Base-by-base conservation (phyloP, 768 basidiomycete genomes). In the Plicaturopsis crispa region DNA sequence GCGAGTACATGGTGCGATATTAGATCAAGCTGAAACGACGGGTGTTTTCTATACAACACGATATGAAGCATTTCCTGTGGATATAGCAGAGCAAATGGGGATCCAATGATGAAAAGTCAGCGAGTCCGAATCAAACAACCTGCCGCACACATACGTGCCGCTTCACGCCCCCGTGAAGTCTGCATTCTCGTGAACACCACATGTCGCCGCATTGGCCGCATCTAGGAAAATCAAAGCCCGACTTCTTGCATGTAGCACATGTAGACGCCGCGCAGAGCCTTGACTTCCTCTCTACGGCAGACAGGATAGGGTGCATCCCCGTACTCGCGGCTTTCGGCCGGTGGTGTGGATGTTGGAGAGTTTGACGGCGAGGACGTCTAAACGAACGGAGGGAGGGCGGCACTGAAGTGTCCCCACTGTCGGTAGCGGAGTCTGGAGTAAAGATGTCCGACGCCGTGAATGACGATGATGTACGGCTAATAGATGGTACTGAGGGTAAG, bases 161-260 rank as follows among this genome's bases (percentile, higher is more conserved):
- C 48, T 67, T 72, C 24, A 69, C 72, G 8, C 33, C 31, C 16
- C 64, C 68, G 32, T 63, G 58, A 39, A 81, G 47, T 38, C 80
- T 66, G 52, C 80, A 82, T 21, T 70, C 56, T 38, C 80, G 63
- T 18, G 78, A 80, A 47, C 80, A 82, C 80, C 80, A 82, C 59
- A 63, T 70, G 21, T 67, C 67, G 17, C 63, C 56, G 45, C 80
- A 82, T 42, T 69, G 72, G 5, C 69, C 64, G 50, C 80, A 82
- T n/a, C 69, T 68, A 11, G 80, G 79, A 51, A 67, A 82, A 42
- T 77, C 73, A 11, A 57, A 54, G 1, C 80, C 80, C 1, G 50
- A 36, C 49, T 70, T 77, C 23, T 55, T 56, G 49, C 80, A 82
- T 1, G 74, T 66, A 7, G 71, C 65, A 40, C 80, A 82, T 23